These are phyloP conservation scores for Botryotinia calthae DNA, from an alignment of 2,329 filamentous ascomycete species.

Conservation along the genomic window DNA sequence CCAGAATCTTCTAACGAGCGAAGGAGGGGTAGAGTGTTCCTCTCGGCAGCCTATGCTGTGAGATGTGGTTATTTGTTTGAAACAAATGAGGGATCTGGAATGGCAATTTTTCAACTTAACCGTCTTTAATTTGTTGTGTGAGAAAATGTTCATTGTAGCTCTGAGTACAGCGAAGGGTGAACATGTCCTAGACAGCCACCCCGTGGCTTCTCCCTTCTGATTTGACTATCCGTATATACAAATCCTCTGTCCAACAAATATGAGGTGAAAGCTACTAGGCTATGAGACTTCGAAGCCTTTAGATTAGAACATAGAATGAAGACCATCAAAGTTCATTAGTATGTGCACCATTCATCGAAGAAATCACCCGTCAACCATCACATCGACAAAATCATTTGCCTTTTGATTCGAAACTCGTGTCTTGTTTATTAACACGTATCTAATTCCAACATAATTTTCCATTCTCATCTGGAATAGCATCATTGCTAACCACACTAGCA, in stretches of 20 bases:
- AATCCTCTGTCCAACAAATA: not conserved
- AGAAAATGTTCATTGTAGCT: not conserved
- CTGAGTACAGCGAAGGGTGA: not conserved
- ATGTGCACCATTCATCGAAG: not conserved
- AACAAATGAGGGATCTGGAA: not conserved
- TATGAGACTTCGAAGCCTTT: not conserved
- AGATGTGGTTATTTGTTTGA: not conserved
- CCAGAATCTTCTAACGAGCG: not conserved
- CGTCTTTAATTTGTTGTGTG: not conserved
- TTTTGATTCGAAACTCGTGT: not conserved
- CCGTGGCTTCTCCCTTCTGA: not conserved
- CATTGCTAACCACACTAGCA: constrained; percentile 39
- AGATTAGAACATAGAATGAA: not conserved
- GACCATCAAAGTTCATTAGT: not conserved
- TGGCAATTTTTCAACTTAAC: not conserved
- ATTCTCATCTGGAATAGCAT: constrained; percentile 19
- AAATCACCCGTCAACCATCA: not conserved
- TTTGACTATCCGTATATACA: not conserved
- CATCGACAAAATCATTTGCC: not conserved
- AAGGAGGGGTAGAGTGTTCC: not conserved
- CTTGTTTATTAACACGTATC: not conserved
- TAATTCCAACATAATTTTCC: constrained; percentile 17
- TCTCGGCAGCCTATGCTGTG: not conserved
- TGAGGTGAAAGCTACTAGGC: not conserved
- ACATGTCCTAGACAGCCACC: not conserved